phyloP scores from a whole-genome alignment of 2,329 filamentous ascomycete genomes.

The Aspergillus sp. region DNA sequence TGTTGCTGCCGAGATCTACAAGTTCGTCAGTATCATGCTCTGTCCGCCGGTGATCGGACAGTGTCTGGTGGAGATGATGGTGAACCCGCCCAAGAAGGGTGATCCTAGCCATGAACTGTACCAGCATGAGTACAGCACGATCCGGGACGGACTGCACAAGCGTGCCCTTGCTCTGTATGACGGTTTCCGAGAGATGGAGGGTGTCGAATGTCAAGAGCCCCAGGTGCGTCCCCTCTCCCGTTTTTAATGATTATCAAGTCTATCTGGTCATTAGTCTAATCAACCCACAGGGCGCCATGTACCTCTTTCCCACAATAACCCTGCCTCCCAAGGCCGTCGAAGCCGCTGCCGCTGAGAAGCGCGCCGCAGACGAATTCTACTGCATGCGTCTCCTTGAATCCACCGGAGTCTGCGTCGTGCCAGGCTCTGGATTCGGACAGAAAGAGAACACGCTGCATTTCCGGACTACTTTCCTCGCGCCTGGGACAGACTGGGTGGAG shows the following conservation, averaged over 20 bases:
- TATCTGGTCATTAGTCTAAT: constrained; percentile 1
- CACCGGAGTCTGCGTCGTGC: constrained; percentile 89
- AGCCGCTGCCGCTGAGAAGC: constrained; percentile 65
- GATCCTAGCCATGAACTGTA: constrained; percentile 80
- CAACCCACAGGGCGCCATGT: constrained; percentile 72
- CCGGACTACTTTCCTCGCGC: constrained; percentile 91
- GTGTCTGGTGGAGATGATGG: constrained; percentile 95
- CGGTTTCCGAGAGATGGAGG: constrained; percentile 91
- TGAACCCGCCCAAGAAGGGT: constrained; percentile 80
- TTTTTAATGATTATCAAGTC: neutral
- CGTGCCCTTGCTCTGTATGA: constrained; percentile 80
- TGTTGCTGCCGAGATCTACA: constrained; percentile 93
- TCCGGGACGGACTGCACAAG: constrained; percentile 67
- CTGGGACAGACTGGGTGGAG: constrained; percentile 89
- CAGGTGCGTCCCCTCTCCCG: constrained; percentile 41
- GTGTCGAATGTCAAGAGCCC: constrained; percentile 79
- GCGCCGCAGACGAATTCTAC: constrained; percentile 85
- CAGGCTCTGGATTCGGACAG: constrained; percentile 89
- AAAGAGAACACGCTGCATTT: constrained; percentile 87
- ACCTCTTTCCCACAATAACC: constrained; percentile 91
- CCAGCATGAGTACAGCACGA: constrained; percentile 72
- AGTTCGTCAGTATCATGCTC: constrained; percentile 94
- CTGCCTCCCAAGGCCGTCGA: constrained; percentile 67
- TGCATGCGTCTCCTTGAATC: constrained; percentile 82
- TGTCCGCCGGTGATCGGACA: constrained; percentile 93